Conservation (phyloP, 2,329 filamentous ascomycete species). For the Talaromyces verruculosus region DNA sequence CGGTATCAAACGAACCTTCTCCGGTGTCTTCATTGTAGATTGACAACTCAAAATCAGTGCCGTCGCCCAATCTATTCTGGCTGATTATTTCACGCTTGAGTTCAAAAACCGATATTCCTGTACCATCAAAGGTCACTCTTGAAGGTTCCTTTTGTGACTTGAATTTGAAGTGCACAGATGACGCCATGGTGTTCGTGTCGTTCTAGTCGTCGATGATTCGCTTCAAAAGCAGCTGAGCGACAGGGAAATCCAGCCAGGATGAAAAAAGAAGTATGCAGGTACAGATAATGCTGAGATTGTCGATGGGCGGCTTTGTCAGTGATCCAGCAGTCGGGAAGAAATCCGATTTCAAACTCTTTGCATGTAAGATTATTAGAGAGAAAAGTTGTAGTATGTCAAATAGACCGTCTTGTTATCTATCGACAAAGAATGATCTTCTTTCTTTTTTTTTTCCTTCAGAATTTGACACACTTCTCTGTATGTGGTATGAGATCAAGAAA, state of each 20-base stretch:
- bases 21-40: slow-evolving; percentile 90
- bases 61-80: slow-evolving; percentile 89
- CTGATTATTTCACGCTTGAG: slow-evolving; percentile 98
- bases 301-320: slow-evolving; percentile 5
- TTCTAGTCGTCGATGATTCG: slow-evolving; percentile 10
- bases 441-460: slow-evolving; percentile 18
- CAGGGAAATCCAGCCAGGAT: slow-evolving; percentile 17
- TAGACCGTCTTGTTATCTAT: slow-evolving; percentile 23
- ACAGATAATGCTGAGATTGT: slow-evolving; percentile 21
- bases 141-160: slow-evolving; percentile 96
- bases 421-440: slow-evolving; percentile 20
- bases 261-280: slow-evolving; percentile 23
- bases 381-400: slow-evolving; percentile 21
- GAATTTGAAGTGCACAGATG: slow-evolving; percentile 99
- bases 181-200: slow-evolving; percentile 69
- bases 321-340: slow-evolving; percentile 10
- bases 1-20: slow-evolving; percentile 67
- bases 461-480: slow-evolving; percentile 20
- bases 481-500: slow-evolving; percentile 17
- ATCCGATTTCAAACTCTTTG: slow-evolving; percentile 16
- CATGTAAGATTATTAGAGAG: slow-evolving; percentile 21
- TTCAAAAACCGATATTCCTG: slow-evolving; percentile 96
- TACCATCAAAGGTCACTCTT: slow-evolving; percentile 94
- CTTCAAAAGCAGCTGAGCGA: background rate
- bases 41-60: slow-evolving; percentile 91